Evolutionary conservation across 1,284 basidiomycete genomes (phyloP).

Genomic region (Fistulina hepatica): DNA sequence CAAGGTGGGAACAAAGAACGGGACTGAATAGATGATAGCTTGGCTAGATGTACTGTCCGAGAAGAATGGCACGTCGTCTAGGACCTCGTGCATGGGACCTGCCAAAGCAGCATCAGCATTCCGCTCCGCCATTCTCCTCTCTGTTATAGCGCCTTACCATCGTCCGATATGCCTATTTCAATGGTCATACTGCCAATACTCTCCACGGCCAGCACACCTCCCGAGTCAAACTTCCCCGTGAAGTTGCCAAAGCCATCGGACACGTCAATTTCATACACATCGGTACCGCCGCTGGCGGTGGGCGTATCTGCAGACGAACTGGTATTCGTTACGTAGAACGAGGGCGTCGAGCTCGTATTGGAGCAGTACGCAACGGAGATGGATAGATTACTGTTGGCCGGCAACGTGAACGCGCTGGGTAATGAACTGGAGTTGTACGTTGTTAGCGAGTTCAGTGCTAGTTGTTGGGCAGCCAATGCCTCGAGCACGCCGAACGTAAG

Average conservation of each 20-base stretch:
- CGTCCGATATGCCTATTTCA: constrained; percentile 46
- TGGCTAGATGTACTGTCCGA: constrained; percentile 72
- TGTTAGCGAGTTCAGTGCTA: no score
- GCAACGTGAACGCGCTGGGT: constrained; percentile 35
- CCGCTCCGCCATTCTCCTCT: background rate
- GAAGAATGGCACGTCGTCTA: constrained; percentile 41
- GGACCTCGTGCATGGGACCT: constrained; percentile 30
- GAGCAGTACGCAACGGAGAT: constrained; percentile 53
- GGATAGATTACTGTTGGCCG: constrained; percentile 31
- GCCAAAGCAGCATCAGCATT: constrained; percentile 7
- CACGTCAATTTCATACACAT: constrained; percentile 41
- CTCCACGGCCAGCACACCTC: constrained; percentile 41
- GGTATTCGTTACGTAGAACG: constrained; percentile 50
- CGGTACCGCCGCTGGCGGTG: constrained; percentile 28
- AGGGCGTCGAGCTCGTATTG: constrained; percentile 25
- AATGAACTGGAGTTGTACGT: no score
- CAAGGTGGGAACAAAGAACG: constrained; percentile 30
- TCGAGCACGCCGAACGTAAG: no score
- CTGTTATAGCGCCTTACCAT: no score
- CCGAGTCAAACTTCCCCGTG: constrained; percentile 34
- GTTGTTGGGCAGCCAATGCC: no score
- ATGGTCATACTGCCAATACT: constrained; percentile 32
- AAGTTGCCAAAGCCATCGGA: constrained; percentile 47
- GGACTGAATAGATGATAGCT: constrained; percentile 67
- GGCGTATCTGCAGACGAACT: constrained; percentile 28